These are phyloP conservation scores for Auricularia sp. DNA, from an alignment of 768 basidiomycete species.

Conservation along the genomic window DNA sequence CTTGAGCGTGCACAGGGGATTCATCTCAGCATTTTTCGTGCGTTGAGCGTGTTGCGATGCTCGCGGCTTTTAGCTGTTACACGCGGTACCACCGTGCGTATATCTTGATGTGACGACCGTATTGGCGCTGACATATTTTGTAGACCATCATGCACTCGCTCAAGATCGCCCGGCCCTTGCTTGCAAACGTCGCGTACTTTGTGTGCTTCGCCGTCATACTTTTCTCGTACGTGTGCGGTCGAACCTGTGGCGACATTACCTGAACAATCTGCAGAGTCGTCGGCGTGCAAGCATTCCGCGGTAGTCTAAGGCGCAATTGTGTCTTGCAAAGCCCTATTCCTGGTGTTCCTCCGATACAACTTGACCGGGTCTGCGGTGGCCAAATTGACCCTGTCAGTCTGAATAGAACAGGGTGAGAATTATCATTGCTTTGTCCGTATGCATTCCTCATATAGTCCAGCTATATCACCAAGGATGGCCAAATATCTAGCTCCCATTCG, in stretches of 20 bases:
- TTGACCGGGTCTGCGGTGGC: constrained; percentile 70
- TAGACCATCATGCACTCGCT: constrained; percentile 85
- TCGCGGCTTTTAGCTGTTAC: constrained; percentile 80
- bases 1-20: constrained; percentile 47
- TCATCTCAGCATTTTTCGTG: constrained; percentile 83
- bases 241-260: neutral
- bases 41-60: constrained; percentile 75
- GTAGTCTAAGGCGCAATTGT: constrained; percentile 51
- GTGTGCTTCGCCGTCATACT: constrained; percentile 81
- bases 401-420: constrained; percentile 17
- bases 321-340: constrained; percentile 37
- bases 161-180: constrained; percentile 82
- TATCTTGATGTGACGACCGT: neutral
- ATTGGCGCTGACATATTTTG: neutral
- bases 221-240: constrained; percentile 58
- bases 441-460: constrained; percentile 7
- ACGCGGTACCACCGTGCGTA: constrained; percentile 77
- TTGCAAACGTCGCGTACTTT: constrained; percentile 84
- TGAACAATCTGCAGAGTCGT: constrained; percentile 49
- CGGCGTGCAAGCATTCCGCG: constrained; percentile 89
- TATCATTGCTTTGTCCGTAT: no score
- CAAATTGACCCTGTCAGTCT: constrained; percentile 55
- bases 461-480: constrained; percentile 32
- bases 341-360: constrained; percentile 39
- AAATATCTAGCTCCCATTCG: constrained; percentile 23